Evolutionary conservation across 2,329 filamentous ascomycete species (phyloP), one percentile per base, ranked within the genome.

Genomic region (Calycina herbarum): DNA sequence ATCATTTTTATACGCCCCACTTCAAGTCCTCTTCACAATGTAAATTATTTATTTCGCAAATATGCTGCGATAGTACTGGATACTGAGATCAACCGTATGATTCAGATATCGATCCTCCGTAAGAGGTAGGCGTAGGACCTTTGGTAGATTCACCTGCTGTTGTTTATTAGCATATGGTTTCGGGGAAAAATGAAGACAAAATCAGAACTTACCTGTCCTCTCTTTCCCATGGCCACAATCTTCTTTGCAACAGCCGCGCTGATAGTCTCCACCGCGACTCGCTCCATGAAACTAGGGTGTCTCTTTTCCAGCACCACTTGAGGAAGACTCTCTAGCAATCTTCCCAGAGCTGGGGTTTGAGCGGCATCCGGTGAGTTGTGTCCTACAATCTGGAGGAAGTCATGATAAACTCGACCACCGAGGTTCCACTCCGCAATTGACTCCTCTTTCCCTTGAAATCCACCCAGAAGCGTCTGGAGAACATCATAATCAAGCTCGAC

Each of bases 231-330:
- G 65, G 82, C 82, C 63, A 88, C 80, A 66, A 90, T 85, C 75
- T 88, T 85, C 68, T 85, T 84, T 10, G 90, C 91, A 66, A 94
- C 86, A 57, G 88, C 83, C 62, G 87, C 86, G 58, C 89, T 90
- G 85, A 97, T 96, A 74, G 96, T 93, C 69, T 89, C 88, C 63
- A 94, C 83, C 0, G 93, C 92, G 54, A 94, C 92, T 62, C 86
- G 81, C 74, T 91, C 85, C 68, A 87, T 78, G 67, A 86, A 79
- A 57, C 77, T 79, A 17, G 73, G 72, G 58, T 74, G 67, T 6
- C 73, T 66, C 17, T 68, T 70, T 42, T 73, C 68, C 27, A 74
- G 70, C 27, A 73, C 69, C 77, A 88, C 83, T 33, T 82, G 82
- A 33, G 83, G 83, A 38, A 89, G 77, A 40, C 85, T 84, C 33